phyloP scores from a whole-genome alignment of 2,329 filamentous ascomycete species.

The Peltaster fructicola region DNA sequence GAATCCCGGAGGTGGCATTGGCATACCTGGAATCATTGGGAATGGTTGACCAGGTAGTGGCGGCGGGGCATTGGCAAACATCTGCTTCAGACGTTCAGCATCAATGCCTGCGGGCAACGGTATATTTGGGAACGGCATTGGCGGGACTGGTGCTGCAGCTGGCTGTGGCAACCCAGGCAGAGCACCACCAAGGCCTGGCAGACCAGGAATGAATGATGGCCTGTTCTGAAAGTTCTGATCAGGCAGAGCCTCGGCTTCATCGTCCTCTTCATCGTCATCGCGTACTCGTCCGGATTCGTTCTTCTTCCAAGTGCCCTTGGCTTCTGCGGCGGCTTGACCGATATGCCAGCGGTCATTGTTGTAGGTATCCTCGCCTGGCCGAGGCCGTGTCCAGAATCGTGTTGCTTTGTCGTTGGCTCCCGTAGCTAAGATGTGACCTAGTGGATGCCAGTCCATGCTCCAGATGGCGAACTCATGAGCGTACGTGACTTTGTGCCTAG shows the following conservation, averaged over 20 bases:
- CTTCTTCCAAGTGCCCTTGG: conserved; percentile 84
- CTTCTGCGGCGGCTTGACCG: conserved; percentile 80
- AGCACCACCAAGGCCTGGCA: conserved; percentile 40
- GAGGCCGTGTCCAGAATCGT: conserved; percentile 82
- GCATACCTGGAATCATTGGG: conserved; percentile 9
- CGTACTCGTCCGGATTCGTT: conserved; percentile 61
- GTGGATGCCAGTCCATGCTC: conserved; percentile 94
- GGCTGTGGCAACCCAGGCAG: conserved; percentile 24
- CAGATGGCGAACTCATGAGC: conserved; percentile 93
- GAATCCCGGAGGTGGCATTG: conserved; percentile 16
- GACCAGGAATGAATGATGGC: conserved; percentile 34
- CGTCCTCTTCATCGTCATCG: conserved; percentile 85
- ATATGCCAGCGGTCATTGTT: conserved; percentile 90
- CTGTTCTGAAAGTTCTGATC: conserved; percentile 69
- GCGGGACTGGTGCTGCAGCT: conserved; percentile 7
- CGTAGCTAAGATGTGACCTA: conserved; percentile 86
- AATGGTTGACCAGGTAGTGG: conserved; percentile 11
- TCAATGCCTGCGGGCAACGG: conserved; percentile 15
- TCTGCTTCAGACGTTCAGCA: conserved; percentile 15
- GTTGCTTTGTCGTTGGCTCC: conserved; percentile 95
- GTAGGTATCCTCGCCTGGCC: conserved; percentile 72
- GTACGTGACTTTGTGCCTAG: conserved; percentile 69
- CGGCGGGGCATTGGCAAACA: conserved; percentile 15
- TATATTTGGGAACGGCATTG: conserved; percentile 11
- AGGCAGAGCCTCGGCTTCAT: conserved; percentile 81